Base-by-base conservation (phyloP, 1,284 basidiomycete species). In the Lentinus polychrous region DNA sequence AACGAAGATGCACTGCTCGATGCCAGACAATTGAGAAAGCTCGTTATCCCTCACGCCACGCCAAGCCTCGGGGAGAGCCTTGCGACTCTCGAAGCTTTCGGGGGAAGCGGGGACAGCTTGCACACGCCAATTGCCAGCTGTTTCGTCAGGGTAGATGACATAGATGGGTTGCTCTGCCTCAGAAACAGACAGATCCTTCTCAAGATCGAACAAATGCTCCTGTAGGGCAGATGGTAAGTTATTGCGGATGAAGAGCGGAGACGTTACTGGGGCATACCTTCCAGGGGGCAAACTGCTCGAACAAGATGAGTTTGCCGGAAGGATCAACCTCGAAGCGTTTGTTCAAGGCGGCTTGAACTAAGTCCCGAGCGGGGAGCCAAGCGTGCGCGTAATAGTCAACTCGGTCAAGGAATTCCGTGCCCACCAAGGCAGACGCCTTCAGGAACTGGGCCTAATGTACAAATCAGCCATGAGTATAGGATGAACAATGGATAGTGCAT, bases 151-250 rank as follows among this genome's bases (percentile, higher is more conserved):
- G 65, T 98, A 99, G 49, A 99, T 72, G 49, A 95, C 78, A 64
- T 98, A 99, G 43, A 91, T 73, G 0, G 86, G 79, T 59, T 83
- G 72, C 49, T 72, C 68, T 11, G 72, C 64, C 1, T 63, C 65
- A 0, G 73, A 52, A 34, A 80, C 66, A 3, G 59, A 55, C 14
- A 72, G 65, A 54, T 82, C 80, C 3, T 63, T 61, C 66, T 98
- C 95, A 37, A 96, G 74, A 48, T 88, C 81, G 65, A 94, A 95
- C 12, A 98, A 75, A 65, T 99, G 95, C 58, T 96, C 92, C 89
- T 95, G 53, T 18, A n/a, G n/a, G 17, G 51, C 54, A 31, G 23
- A 42, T 14, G n/a, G n/a, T 14, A 39, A 5, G 36, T 42, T 4
- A 35, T 33, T 24, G 22, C 20, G 12, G 3, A 38, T 8, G 20